Conservation (phyloP, 202 grass and related monocot species). For the Eragrostis tef region DNA sequence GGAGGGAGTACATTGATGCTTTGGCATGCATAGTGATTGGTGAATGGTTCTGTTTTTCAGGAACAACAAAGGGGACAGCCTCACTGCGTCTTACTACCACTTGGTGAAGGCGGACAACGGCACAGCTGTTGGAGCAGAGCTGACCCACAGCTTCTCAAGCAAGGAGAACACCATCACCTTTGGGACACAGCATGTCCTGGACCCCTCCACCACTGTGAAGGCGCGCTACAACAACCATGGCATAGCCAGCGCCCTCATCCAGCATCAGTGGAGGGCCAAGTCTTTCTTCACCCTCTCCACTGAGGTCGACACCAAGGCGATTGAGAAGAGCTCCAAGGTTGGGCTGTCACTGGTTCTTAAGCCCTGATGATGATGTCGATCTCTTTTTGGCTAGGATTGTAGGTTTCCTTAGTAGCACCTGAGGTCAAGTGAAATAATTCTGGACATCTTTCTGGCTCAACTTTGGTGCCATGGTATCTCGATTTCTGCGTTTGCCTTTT, state of each 20-base stretch:
- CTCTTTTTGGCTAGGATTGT: slow-evolving; percentile 46
- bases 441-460: slow-evolving; percentile 14
- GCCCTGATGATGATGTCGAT: slow-evolving; percentile 58
- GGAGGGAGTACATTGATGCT: no score
- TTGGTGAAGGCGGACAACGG: slow-evolving; percentile 48
- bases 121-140: slow-evolving; percentile 67
- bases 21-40: not conserved
- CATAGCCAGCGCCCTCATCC: slow-evolving; percentile 62
- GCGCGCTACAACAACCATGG: slow-evolving; percentile 62
- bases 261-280: slow-evolving; percentile 79
- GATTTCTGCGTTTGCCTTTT: slow-evolving; percentile 24
- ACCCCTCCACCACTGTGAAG: slow-evolving; percentile 65
- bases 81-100: slow-evolving; percentile 66
- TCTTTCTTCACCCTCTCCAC: slow-evolving; percentile 66
- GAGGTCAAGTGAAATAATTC: slow-evolving; percentile 36
- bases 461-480: slow-evolving; percentile 22
- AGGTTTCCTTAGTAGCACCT: slow-evolving; percentile 7
- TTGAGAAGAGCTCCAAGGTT: slow-evolving; percentile 73
- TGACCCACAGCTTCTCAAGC: slow-evolving; percentile 62
- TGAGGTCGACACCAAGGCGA: slow-evolving; percentile 68
- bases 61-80: slow-evolving; percentile 80
- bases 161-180: slow-evolving; percentile 65
- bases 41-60: slow-evolving; percentile 42
- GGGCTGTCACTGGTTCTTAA: slow-evolving; percentile 75
- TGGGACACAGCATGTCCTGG: slow-evolving; percentile 62